Conservation (phyloP, 108 stramenopile species). For the Schizochytrium sp. region DNA sequence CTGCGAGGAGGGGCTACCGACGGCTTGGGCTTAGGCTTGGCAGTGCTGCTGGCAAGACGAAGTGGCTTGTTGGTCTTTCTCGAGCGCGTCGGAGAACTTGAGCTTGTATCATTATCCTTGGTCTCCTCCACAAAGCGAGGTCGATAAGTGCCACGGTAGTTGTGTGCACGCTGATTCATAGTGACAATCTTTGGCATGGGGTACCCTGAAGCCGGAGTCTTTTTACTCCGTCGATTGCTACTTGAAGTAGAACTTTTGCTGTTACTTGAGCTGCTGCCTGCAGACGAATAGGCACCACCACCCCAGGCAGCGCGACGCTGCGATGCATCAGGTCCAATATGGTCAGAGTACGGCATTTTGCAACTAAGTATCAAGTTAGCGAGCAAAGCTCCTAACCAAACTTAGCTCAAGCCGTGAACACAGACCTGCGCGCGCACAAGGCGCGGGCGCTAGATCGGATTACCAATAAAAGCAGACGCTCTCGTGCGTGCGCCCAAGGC, state of each 20-base stretch:
- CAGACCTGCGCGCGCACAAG: too few relatives aligned
- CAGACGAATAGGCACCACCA: not conserved
- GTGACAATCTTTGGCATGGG: constrained; percentile 3
- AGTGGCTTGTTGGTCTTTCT: not conserved
- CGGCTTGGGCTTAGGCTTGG: constrained; percentile 17
- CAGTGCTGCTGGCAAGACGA: constrained; percentile 46
- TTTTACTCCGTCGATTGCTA: not conserved
- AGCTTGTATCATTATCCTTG: not conserved
- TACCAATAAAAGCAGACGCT: too few relatives aligned
- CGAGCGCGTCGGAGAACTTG: too few relatives aligned
- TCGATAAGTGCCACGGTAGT: not conserved
- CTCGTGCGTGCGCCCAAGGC: too few relatives aligned
- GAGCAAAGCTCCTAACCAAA: not conserved
- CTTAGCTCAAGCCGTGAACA: not conserved
- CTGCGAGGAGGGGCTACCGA: constrained; percentile 4
- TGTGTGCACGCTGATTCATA: not conserved
- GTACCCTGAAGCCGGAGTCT: not conserved
- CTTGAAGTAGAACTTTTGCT: not conserved
- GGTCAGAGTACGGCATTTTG: constrained; percentile 47
- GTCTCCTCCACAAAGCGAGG: not conserved
- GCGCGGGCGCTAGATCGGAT: too few relatives aligned
- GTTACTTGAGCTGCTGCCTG: not conserved
- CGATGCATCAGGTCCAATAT: constrained; percentile 46
- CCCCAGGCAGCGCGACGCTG: not conserved
- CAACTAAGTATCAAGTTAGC: not conserved